Conservation (phyloP, 2,329 filamentous ascomycete species). For the Diaporthe capsici region DNA sequence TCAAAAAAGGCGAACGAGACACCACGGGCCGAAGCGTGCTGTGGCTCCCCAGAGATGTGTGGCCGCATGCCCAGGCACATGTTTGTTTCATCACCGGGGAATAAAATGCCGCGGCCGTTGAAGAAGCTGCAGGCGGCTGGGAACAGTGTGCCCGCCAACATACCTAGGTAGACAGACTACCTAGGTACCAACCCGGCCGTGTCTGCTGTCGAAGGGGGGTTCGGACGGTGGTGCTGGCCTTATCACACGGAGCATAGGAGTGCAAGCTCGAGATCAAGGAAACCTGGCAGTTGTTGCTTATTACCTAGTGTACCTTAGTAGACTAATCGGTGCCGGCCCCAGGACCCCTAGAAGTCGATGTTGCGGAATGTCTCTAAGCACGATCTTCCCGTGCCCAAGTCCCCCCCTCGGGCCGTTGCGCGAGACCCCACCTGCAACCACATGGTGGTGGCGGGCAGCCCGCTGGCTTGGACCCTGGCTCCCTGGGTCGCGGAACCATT, state of each 20-base stretch:
- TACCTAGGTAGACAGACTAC: neutral
- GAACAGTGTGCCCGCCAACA: too few relatives aligned
- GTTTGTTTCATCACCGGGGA: constrained; percentile 8
- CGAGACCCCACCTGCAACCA: neutral
- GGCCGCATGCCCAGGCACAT: neutral
- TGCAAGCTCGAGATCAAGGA: neutral
- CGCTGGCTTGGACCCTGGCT: neutral
- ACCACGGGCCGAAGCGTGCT: neutral
- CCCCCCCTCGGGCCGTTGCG: constrained; percentile 7
- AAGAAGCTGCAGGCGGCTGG: neutral
- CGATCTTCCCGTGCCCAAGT: neutral
- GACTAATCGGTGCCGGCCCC: neutral
- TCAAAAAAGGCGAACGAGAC: neutral
- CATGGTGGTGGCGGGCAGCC: neutral
- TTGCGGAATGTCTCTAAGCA: neutral
- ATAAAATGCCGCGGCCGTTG: constrained; percentile 17
- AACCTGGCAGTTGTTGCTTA: neutral
- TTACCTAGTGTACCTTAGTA: neutral
- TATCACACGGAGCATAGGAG: neutral
- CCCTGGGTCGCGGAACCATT: neutral
- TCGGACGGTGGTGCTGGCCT: neutral
- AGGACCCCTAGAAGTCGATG: neutral
- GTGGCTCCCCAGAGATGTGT: neutral
- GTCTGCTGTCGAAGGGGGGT: neutral
- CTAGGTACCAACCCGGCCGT: neutral